These are phyloP conservation scores for Plasmodium gonderi DNA, from an alignment of 169 alveolate species.

Conservation along the genomic window DNA sequence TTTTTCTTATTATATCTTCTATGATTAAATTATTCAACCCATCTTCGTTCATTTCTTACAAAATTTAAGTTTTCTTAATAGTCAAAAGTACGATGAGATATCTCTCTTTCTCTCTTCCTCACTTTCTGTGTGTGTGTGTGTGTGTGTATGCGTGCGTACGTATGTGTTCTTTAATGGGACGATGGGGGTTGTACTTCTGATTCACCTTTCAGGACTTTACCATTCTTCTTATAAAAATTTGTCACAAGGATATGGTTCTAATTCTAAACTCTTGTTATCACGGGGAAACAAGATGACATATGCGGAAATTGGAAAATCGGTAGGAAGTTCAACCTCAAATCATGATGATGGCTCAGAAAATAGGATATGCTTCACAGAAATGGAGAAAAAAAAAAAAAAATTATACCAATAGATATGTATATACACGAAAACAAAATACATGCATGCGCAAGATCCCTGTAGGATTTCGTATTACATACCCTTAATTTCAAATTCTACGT, in stretches of 20 bases:
- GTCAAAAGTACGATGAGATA: no score
- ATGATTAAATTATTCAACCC: background rate
- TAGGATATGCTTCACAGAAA: background rate
- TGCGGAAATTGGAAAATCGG: no score
- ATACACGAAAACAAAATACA: background rate
- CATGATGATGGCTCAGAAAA: background rate
- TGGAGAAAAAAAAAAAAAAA: no score
- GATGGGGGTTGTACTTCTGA: background rate
- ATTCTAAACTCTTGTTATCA: background rate
- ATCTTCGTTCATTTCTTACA: constrained; percentile 51
- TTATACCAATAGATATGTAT: no score
- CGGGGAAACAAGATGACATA: background rate
- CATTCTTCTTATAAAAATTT: background rate
- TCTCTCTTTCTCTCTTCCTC: no score
- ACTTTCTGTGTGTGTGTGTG: no score
- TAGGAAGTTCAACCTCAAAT: no score
- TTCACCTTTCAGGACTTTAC: background rate
- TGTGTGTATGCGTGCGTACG: no score
- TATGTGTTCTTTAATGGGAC: background rate
- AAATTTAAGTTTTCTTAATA: background rate
- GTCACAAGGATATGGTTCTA: background rate
- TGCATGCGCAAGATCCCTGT: background rate
- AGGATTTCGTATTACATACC: background rate
- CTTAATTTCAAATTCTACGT: background rate
- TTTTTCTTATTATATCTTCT: constrained; percentile 29